phyloP scores from a whole-genome alignment of 768 basidiomycete genomes.

The Russula griseocarnosa region DNA sequence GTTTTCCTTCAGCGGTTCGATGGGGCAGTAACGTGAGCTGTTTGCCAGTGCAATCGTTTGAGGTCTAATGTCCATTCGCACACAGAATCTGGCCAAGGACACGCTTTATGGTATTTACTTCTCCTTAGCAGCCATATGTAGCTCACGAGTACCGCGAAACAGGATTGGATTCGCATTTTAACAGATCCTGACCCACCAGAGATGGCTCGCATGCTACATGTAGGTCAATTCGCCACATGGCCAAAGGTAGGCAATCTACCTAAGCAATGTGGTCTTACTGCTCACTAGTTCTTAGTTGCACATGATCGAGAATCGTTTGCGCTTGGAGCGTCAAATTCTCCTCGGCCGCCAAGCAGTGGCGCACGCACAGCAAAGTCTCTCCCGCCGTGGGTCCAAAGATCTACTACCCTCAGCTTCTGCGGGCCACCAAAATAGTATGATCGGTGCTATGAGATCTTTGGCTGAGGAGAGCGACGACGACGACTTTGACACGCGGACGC shows the following conservation, averaged over 20 bases:
- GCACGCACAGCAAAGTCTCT: slow-evolving; percentile 41
- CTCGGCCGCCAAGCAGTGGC: slow-evolving; percentile 74
- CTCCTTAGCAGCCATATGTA: slow-evolving; percentile 13
- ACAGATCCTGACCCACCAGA: slow-evolving; percentile 80
- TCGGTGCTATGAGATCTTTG: not conserved
- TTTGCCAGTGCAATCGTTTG: not conserved
- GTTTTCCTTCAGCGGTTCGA: slow-evolving; percentile 95
- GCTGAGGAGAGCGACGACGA: slow-evolving; percentile 28
- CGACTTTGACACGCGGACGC: slow-evolving; percentile 25
- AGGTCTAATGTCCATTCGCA: not conserved
- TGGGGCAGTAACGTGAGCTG: slow-evolving; percentile 74
- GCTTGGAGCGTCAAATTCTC: slow-evolving; percentile 78
- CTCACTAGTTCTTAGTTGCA: slow-evolving; percentile 55
- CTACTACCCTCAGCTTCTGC: slow-evolving; percentile 5
- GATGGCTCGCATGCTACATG: slow-evolving; percentile 79
- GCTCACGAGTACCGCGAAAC: slow-evolving; percentile 2
- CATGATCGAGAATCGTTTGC: slow-evolving; percentile 89
- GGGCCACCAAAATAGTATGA: slow-evolving; percentile 21
- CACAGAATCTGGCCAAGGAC: slow-evolving; percentile 82
- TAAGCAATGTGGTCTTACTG: not conserved
- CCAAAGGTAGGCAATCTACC: slow-evolving; percentile 62
- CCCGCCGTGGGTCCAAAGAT: slow-evolving; percentile 27
- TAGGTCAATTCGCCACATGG: slow-evolving; percentile 92
- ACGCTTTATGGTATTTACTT: slow-evolving; percentile 52
- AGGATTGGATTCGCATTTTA: slow-evolving; percentile 45